These are phyloP conservation scores for Triticum urartu DNA, from an alignment of 176 grass and related monocot genomes.

Conservation along the genomic window DNA sequence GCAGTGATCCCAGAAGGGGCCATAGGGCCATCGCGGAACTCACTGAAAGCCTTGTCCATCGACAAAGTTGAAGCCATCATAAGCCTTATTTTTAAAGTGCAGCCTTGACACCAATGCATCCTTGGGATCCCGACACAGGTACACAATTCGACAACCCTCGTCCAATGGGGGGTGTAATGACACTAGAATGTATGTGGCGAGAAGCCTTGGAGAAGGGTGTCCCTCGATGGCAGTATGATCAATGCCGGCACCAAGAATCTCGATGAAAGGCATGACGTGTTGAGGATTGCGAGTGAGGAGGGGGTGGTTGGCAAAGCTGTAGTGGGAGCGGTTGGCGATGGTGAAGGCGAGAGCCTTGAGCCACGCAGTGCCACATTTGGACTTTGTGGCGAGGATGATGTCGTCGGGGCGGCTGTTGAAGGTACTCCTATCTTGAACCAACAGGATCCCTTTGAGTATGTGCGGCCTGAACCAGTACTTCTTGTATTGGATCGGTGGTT, in stretches of 20 bases:
- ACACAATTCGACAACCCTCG: background rate
- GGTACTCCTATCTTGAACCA: too few relatives aligned
- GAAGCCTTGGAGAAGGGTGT: background rate
- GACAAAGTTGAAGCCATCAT: background rate
- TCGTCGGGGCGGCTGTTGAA: background rate
- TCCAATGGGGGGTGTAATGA: background rate
- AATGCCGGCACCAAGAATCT: background rate
- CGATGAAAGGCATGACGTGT: background rate
- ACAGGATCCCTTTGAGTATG: too few relatives aligned
- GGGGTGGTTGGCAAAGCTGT: background rate
- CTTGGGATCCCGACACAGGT: background rate
- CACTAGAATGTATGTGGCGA: background rate
- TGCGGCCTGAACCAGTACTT: background rate
- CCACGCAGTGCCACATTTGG: slow-evolving; percentile 6
- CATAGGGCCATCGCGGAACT: background rate
- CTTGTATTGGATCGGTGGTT: background rate
- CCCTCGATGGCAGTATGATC: background rate
- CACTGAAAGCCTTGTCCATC: background rate
- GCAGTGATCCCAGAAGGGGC: slow-evolving; percentile 3
- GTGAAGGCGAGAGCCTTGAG: background rate
- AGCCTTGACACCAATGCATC: background rate
- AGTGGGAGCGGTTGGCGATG: background rate
- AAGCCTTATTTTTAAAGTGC: background rate
- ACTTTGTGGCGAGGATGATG: background rate
- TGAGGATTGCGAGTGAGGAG: background rate